Conservation (phyloP, 2,329 filamentous ascomycete genomes). For the Phialophora expanda region DNA sequence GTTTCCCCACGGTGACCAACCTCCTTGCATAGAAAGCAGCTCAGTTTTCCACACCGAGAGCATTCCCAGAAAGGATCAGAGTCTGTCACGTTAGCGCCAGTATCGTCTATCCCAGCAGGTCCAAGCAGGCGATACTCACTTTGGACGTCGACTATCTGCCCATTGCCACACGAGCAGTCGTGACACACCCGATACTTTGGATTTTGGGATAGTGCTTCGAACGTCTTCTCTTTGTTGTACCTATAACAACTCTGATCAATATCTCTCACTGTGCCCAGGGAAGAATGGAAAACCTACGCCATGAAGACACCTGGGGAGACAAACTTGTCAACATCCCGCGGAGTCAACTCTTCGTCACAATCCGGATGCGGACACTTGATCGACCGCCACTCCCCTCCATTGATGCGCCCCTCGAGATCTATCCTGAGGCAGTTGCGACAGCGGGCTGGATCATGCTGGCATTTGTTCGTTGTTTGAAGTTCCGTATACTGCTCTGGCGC, state of each 20-base stretch:
- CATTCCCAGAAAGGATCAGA: not conserved
- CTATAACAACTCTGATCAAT: not conserved
- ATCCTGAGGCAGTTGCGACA: not conserved
- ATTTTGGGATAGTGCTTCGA: not conserved
- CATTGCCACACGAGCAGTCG: not conserved
- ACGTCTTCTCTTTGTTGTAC: conserved; percentile 5
- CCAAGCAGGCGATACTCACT: not conserved
- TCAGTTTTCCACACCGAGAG: conserved; percentile 4
- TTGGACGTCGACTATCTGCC: conserved; percentile 1
- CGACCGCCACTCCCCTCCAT: not conserved
- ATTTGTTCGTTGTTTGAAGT: not conserved
- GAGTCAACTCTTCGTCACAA: not conserved
- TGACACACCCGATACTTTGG: conserved; percentile 1
- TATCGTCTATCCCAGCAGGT: not conserved
- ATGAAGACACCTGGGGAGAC: not conserved
- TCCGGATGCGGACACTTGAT: not conserved
- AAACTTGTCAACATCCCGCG: conserved; percentile 3
- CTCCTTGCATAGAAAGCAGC: not conserved
- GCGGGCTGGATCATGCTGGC: not conserved
- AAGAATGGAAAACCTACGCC: not conserved
- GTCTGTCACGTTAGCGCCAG: not conserved
- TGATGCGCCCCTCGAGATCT: conserved; percentile 4
- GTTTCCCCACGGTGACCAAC: conserved; percentile 1
- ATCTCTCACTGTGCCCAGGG: not conserved
- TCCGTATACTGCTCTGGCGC: not conserved